Conservation (phyloP, 2,329 filamentous ascomycete species). For the Westerdykella sp. region DNA sequence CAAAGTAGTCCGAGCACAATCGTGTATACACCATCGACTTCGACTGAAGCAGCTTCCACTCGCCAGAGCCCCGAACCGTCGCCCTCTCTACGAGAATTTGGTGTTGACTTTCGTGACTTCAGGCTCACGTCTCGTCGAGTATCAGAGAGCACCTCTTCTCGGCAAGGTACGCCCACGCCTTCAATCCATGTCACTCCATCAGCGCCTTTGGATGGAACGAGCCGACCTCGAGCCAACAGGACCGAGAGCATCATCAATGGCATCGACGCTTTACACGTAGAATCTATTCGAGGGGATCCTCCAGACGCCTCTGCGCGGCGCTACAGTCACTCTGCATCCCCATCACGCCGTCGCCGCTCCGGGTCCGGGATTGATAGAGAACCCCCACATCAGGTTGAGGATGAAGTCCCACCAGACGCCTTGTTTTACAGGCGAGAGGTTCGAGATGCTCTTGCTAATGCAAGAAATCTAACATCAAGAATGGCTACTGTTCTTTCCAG, state of each 20-base stretch:
- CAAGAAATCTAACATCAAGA: slow-evolving; percentile 28
- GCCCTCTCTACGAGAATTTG: slow-evolving; percentile 2
- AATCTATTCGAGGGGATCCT: slow-evolving; percentile 1
- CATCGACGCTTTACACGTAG: slow-evolving; percentile 1
- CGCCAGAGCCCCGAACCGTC: neutral
- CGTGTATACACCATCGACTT: slow-evolving; percentile 4
- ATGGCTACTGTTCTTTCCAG: slow-evolving; percentile 33
- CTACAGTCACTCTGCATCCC: slow-evolving; percentile 7
- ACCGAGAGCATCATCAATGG: slow-evolving; percentile 3
- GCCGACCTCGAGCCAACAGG: slow-evolving; percentile 1
- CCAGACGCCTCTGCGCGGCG: neutral
- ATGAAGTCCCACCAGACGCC: slow-evolving; percentile 13
- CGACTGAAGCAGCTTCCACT: slow-evolving; percentile 1
- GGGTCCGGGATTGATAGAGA: slow-evolving; percentile 6
- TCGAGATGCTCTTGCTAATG: slow-evolving; percentile 16
- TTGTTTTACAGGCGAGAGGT: slow-evolving; percentile 4
- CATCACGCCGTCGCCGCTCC: slow-evolving; percentile 13
- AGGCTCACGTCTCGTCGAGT: slow-evolving; percentile 4
- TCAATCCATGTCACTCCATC: slow-evolving; percentile 7
- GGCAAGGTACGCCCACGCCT: slow-evolving; percentile 5
- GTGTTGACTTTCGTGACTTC: slow-evolving; percentile 2
- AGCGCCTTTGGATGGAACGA: neutral
- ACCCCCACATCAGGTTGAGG: slow-evolving; percentile 7
- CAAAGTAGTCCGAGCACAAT: slow-evolving; percentile 6
- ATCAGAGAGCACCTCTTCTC: neutral